Evolutionary conservation across 441 rosid species (phyloP), one percentile per base, ranked within the genome.

Genomic region (Populus tomentosa): DNA sequence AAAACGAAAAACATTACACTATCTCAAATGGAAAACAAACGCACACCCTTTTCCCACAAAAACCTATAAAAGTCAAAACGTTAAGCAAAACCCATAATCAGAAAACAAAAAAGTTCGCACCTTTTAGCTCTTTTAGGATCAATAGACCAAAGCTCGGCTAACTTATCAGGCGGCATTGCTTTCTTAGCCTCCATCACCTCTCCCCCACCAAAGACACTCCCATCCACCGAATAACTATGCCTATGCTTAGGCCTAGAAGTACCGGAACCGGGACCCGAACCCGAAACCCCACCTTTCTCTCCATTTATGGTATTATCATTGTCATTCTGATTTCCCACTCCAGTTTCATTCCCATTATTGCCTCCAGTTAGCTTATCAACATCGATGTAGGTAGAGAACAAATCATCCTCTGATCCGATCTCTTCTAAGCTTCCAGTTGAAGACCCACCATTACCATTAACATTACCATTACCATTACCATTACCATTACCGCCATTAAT

Each of bases 41-140:
- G 62, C 23, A 56, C 62, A 20, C 21, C 62, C n/a, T 18, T 56
- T 56, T 7, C 21, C 42, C 5, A 68, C 7, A 20, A 35, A 6
- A n/a, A 7, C 46, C 10, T 26, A 18, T 14, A 64, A 72, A 26
- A 26, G n/a, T 16, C 24, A 71, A 32, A 18, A 3, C 13, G n/a
- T 64, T 3, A 42, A 56, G 35, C 46, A 70, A 68, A 13, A 61
- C 11, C 66, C 32, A 46, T 4, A 70, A 8, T 40, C 30, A 6
- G 4, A 67, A 40, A 61, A 9, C 28, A 66, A 28, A 10, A 36
- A 73, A 71, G 70, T 20, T 20, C 72, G 8, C 5, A 91, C 94
- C 98, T 91, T 84, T 91, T 90, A 80, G 98, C 98, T 79, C 91
- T 86, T 82, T 93, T 93, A 10, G 98, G 96, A 85, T 93, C 96